Evolutionary conservation across 805 yeast species (phyloP).

Genomic region (Monosporozyma siamensis): DNA sequence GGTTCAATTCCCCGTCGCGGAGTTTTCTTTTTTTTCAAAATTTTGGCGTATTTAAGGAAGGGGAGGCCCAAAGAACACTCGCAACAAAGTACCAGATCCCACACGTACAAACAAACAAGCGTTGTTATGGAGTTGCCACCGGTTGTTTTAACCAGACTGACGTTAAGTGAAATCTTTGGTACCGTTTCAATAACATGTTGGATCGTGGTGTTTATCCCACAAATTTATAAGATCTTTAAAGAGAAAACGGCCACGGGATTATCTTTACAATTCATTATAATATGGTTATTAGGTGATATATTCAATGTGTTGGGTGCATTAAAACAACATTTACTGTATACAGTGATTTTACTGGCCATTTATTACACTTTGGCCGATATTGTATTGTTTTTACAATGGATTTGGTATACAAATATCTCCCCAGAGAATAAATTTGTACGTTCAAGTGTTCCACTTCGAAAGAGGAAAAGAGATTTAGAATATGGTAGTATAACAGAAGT

Average conservation of each 20-base stretch:
- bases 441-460: conserved; percentile 33
- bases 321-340: conserved; percentile 82
- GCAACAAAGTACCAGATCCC: not conserved
- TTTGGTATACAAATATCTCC: conserved; percentile 39
- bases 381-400: conserved; percentile 73
- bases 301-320: conserved; percentile 89
- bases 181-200: conserved; percentile 96
- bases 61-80: not conserved
- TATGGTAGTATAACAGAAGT: conserved; percentile 8
- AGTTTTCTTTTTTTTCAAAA: conserved; percentile 3
- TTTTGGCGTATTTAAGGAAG: not conserved
- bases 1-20: conserved; percentile 14
- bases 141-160: conserved; percentile 53
- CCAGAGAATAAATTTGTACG: not conserved
- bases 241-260: conserved; percentile 85
- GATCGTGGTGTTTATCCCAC: conserved; percentile 97
- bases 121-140: conserved; percentile 27
- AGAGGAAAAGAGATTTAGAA: conserved; percentile 27
- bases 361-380: conserved; percentile 90
- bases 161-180: conserved; percentile 60
- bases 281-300: conserved; percentile 91
- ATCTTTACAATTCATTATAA: conserved; percentile 70
- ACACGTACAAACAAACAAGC: not conserved
- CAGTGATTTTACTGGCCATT: conserved; percentile 86
- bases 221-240: conserved; percentile 81